Evolutionary conservation across 805 yeast species (phyloP), one percentile per base, ranked within the genome.

Genomic region (Metschnikowia cerradonensis): DNA sequence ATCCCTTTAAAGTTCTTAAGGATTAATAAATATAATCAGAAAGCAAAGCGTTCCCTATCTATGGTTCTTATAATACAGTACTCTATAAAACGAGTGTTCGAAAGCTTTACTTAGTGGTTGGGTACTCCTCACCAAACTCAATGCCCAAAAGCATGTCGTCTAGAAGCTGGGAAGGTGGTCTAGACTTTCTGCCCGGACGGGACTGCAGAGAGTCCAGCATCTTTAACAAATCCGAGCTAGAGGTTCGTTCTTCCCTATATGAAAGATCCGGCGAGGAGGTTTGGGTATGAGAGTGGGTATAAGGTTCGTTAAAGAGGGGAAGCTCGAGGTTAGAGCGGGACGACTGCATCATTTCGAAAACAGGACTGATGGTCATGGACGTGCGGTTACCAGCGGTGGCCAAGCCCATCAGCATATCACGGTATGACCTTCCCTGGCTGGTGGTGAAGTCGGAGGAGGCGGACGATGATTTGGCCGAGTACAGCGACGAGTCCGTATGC

Each of bases 291-390:
- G 30, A 26, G 32, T 35, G 47, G 17, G 38, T 19, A 11, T 44
- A 23, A 7, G 40, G 13, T 22, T 44, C 50, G 37, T 53, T 52
- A 41, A 53, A 48, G 34, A 53, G 44, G 6, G 57, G 59, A 14
- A 53, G 57, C 11, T 55, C 55, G 3, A 55, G 22, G 39, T 51
- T 54, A 2, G 55, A 51, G 30, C 53, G 46, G 10, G 53, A 50
- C 5, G 51, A 43, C 45, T 52, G 45, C 64, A 65, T 64, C 38
- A 75, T 55, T 50, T 76, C 67, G 52, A 72, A 71, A 3, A 80
- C 78, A 2, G 84, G 84, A 23, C 82, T 78, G 17, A 80, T 68
- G 52, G 77, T 78, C 77, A 80, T 67, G 4, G 82, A 77, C 10
- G 66, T 64, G 52, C 82, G 60, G 19, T 22, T 33, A 17, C 47